Evolutionary conservation across 2,329 filamentous ascomycete genomes (phyloP), one percentile per base, ranked within the genome.

Genomic region (Cladosporium oxysporum): DNA sequence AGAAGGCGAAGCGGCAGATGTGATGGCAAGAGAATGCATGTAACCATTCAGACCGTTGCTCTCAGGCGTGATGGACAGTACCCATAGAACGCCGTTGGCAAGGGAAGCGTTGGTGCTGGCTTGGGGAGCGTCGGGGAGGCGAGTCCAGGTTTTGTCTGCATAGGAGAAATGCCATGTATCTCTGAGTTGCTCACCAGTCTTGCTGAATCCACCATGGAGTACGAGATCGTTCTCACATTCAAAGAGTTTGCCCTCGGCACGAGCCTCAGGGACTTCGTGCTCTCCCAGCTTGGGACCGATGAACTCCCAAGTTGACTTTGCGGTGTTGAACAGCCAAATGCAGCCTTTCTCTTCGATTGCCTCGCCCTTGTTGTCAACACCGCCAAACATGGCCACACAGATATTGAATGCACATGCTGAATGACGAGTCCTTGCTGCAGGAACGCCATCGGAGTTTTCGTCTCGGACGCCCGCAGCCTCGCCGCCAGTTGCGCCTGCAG

Each of bases 241-340:
- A 67, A 74, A 75, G 14, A 76, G 67, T 28, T 68, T 72, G 18
- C 69, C 71, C 29, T 69, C 67, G 41, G 68, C 70, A 29, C 74
- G 67, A 26, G 74, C 69, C 3, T 73, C 68, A 69, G 76, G 55
- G 67, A 69, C 58, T 66, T 71, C 18, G 72, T 76, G 66, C 28
- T 66, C 63, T 47, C 55, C 63, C 18, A 59, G 44, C 29, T 64
- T 63, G 10, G 71, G 67, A 26, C 67, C 53, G 14, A 75, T 49
- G 21, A 61, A 67, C 62, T 76, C 73, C 74, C 74, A 76, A 1
- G 71, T 65, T 6, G 69, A 72, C 62, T 75, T 75, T 3, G 64
- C 70, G 3, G 73, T 74, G 64, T 76, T 75, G 69, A 78, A 82
- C 0, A 79, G 69, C 80, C 80, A 82, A n/a, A 82, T 65, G 5